phyloP scores from a whole-genome alignment of 2,329 filamentous ascomycete genomes.

The Monilinia laxa region DNA sequence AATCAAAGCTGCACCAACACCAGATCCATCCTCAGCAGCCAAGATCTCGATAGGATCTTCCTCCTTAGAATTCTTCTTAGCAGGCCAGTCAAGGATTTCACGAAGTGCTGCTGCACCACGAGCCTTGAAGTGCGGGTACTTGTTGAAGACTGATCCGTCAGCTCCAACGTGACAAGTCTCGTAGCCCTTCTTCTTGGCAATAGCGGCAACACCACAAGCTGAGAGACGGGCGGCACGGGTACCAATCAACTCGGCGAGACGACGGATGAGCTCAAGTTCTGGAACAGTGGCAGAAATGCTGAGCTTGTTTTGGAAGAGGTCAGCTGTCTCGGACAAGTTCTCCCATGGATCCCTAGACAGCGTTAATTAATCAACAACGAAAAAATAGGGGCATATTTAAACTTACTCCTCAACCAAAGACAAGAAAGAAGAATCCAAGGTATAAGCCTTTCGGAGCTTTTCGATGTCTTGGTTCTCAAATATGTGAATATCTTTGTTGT shows the following conservation, averaged over 20 bases:
- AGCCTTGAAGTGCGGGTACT: conserved; percentile 97
- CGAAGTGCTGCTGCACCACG: conserved; percentile 85
- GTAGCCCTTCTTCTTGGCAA: conserved; percentile 94
- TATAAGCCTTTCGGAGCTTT: conserved; percentile 81
- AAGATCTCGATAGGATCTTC: conserved; percentile 86
- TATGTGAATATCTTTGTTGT: conserved; percentile 70
- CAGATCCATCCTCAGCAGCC: conserved; percentile 90
- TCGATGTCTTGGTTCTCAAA: conserved; percentile 82
- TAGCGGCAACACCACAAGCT: conserved; percentile 91
- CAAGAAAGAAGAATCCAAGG: conserved; percentile 88
- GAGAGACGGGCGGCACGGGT: conserved; percentile 91
- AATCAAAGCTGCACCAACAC: conserved; percentile 95
- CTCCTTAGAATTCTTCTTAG: conserved; percentile 64
- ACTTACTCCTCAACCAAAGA: conserved; percentile 83
- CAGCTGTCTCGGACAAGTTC: conserved; percentile 85
- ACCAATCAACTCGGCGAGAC: conserved; percentile 89
- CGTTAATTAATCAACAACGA: conserved; percentile 28
- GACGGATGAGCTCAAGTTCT: conserved; percentile 86
- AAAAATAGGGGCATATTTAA: conserved; percentile 28
- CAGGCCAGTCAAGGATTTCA: conserved; percentile 94
- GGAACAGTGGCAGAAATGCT: conserved; percentile 67
- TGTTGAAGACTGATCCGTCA: conserved; percentile 97
- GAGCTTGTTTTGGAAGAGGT: conserved; percentile 77
- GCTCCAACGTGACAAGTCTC: conserved; percentile 89
- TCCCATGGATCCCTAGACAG: conserved; percentile 79